These are phyloP conservation scores for Plantago lanceolata DNA, from an alignment of 305 asterid genomes.

Conservation along the genomic window DNA sequence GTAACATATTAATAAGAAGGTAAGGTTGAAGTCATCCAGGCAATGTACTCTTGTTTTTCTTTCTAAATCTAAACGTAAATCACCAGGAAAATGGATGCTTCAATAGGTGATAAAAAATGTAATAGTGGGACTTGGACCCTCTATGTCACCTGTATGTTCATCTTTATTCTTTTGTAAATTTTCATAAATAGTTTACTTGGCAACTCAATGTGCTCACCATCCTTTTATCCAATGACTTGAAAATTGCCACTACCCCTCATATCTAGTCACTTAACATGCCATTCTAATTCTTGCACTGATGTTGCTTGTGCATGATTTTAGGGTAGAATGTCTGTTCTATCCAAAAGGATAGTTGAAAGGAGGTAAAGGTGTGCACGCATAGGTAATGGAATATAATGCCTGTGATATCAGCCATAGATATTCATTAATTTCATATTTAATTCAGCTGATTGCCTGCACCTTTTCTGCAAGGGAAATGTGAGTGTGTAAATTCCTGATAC, in stretches of 20 bases:
- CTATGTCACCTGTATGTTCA: not conserved
- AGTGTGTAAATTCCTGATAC: not conserved
- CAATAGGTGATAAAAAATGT: slow-evolving; percentile 15
- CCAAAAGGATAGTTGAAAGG: not conserved
- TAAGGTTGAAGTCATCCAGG: slow-evolving; percentile 27
- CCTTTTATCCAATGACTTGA: not conserved
- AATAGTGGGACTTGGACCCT: not conserved
- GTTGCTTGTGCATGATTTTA: not conserved
- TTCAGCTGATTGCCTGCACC: not conserved
- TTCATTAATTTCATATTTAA: not conserved
- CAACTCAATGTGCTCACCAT: not conserved
- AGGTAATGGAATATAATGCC: not conserved
- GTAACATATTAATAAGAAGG: slow-evolving; percentile 87
- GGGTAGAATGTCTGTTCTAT: not conserved
- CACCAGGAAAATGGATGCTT: slow-evolving; percentile 14
- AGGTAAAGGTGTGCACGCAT: not conserved
- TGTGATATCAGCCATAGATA: not conserved
- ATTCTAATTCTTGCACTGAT: not conserved
- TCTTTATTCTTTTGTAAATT: not conserved
- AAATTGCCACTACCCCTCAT: not conserved
- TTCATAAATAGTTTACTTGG: too few species aligned
- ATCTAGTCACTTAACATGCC: not conserved
- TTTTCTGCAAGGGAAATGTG: not conserved
- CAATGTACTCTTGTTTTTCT: slow-evolving; percentile 3
- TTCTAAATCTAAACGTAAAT: slow-evolving; percentile 17